Evolutionary conservation across 2,329 filamentous ascomycete genomes (phyloP).

Genomic region (Arthrobotrys megalospora): DNA sequence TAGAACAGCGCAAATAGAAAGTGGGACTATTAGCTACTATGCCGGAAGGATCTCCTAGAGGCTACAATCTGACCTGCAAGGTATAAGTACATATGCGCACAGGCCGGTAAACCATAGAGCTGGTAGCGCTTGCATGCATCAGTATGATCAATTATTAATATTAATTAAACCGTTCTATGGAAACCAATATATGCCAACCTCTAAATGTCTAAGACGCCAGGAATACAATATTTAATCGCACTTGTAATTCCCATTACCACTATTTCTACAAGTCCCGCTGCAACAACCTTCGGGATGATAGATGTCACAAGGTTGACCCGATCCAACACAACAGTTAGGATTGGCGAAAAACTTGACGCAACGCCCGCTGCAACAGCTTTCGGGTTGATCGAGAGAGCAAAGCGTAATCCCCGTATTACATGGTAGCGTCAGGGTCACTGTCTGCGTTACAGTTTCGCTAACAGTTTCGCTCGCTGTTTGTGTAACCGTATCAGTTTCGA

Average conservation of each 20-base stretch:
- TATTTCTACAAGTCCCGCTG: slow-evolving; percentile 1
- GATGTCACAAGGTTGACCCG: neutral
- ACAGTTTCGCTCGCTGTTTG: neutral
- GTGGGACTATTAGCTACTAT: no score
- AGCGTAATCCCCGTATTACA: slow-evolving; percentile 12
- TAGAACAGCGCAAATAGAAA: no score
- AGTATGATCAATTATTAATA: no score
- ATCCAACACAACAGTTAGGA: neutral
- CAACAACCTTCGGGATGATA: slow-evolving; percentile 16
- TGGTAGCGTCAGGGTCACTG: neutral
- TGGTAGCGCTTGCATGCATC: no score
- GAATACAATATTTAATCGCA: neutral
- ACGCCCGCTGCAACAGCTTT: slow-evolving; percentile 20
- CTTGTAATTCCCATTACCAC: neutral
- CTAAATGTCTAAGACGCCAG: no score
- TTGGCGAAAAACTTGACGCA: slow-evolving; percentile 20
- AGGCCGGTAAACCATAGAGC: no score
- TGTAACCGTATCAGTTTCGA: neutral
- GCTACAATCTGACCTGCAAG: no score
- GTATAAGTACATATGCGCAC: no score
- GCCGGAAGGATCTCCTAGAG: no score
- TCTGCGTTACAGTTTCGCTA: neutral
- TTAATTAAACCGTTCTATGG: no score
- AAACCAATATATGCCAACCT: no score
- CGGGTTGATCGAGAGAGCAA: slow-evolving; percentile 14